A percentile compares a stretch with the other conserved stretches of the same genome.
phyloP scores from a whole-genome alignment of 805 yeast species.

The Metschnikowia santaceciliae region DNA sequence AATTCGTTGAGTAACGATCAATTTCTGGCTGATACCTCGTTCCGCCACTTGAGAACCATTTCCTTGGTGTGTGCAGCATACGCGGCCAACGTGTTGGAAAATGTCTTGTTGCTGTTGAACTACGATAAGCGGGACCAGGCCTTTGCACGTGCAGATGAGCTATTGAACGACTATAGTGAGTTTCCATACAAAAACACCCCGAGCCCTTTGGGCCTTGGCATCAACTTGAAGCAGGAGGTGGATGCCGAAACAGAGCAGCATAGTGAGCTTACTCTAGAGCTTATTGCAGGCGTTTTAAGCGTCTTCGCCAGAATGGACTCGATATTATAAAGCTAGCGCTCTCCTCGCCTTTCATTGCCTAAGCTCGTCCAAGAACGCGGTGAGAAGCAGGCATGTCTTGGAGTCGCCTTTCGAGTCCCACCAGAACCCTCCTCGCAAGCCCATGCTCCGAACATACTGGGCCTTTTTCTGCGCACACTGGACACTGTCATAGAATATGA shows the following conservation, averaged over 20 bases:
- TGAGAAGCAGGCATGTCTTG: constrained; percentile 38
- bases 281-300: constrained; percentile 86
- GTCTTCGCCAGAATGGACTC: constrained; percentile 93
- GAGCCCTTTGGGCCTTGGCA: constrained; percentile 65
- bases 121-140: constrained; percentile 92
- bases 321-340: constrained; percentile 45
- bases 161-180: constrained; percentile 75
- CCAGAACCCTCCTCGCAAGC: constrained; percentile 84
- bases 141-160: constrained; percentile 89
- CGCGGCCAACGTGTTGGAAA: constrained; percentile 95
- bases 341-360: background rate
- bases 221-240: constrained; percentile 60
- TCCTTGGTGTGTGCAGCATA: constrained; percentile 84
- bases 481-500: constrained; percentile 56
- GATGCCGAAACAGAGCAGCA: constrained; percentile 49
- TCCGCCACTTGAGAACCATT: constrained; percentile 70
- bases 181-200: constrained; percentile 65
- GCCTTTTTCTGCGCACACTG: constrained; percentile 56
- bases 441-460: constrained; percentile 42
- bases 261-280: constrained; percentile 71
- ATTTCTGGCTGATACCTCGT: constrained; percentile 66
- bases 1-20: constrained; percentile 43
- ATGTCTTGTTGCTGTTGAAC: constrained; percentile 68
- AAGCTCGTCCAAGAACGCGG: constrained; percentile 20
- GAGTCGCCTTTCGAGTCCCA: constrained; percentile 90